Base-by-base conservation (phyloP, 768 basidiomycete genomes). In the Lepiota venenata region DNA sequence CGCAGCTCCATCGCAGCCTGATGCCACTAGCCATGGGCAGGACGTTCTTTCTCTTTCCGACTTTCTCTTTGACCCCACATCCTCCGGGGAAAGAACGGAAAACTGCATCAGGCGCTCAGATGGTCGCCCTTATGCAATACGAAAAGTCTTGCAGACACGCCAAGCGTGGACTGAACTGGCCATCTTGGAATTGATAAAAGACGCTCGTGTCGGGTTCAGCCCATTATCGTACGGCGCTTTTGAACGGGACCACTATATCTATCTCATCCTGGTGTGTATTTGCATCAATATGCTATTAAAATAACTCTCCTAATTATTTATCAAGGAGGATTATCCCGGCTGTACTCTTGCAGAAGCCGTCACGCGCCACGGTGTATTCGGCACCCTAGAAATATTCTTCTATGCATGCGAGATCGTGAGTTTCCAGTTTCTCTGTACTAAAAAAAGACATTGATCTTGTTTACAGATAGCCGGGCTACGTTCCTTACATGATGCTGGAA, bases 361-460 rank as follows among this genome's bases (percentile, higher is more conserved):
- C 16, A 55, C 58, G 18, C 61, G 58, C 2, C 56, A 70, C 42
- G 78, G 74, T 0, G 58, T 68, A 1, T 53, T 82, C 7, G 58
- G 62, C 8, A 62, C 70, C 4, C 63, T 71, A 4, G 68, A 71
- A 12, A 71, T 72, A 1, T 61, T 66, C 15, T 72, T 78, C 45
- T 79, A 76, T 57, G 76, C 77, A 4, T 71, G 74, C 29, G 81
- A 84, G 63, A 62, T 83, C 29, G 81, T 82, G 48, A 56, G 75
- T 60, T 29, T 52, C 20, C 14, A 11, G 3, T 25, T 2, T 25
- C 38, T 35, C 21, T 39, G 9, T 44, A 8, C n/a, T n/a, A 18
- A 22, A 16, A 4, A 16, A 4, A 43, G 50, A 43, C 22, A 47
- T 29, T 43, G n/a, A 32, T 39, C 50, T 42, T 20, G 32, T 14